Evolutionary conservation across 345 rosid genomes (phyloP).

Genomic region (Sonneratia alba): DNA sequence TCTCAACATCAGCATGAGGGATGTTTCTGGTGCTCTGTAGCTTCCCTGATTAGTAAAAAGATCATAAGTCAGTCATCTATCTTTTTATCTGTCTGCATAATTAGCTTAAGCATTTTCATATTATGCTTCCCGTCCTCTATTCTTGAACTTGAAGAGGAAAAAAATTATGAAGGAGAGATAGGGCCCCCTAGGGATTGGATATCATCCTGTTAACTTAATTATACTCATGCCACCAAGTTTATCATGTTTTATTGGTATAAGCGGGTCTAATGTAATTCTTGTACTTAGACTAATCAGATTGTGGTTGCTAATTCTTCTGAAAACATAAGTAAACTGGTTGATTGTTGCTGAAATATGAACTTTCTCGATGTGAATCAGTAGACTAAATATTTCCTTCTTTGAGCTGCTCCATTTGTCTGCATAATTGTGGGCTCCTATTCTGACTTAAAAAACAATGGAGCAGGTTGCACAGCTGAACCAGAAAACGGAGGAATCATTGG

Average conservation of each 20-base stretch:
- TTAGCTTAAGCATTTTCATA: not conserved
- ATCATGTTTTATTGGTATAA: not conserved
- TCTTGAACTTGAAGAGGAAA: not conserved
- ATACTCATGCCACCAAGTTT: not conserved
- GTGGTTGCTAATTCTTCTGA: too few species aligned
- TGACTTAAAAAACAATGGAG: not conserved
- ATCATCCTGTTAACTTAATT: not conserved
- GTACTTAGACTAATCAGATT: too few species aligned
- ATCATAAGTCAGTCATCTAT: not conserved
- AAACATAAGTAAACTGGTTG: too few species aligned
- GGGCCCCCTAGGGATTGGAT: not conserved
- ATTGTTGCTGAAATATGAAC: too few species aligned
- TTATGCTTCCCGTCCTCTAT: not conserved
- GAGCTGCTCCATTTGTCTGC: not conserved
- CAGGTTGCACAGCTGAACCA: not conserved
- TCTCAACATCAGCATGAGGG: slow-evolving; percentile 86
- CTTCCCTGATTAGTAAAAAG: slow-evolving; percentile 1
- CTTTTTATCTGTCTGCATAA: not conserved
- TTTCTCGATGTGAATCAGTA: not conserved
- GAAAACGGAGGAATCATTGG: not conserved
- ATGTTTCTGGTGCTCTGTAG: slow-evolving; percentile 34
- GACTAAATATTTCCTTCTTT: not conserved
- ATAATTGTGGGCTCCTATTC: not conserved
- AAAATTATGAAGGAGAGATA: not conserved
- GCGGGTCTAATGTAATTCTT: not conserved